phyloP scores from a whole-genome alignment of 768 basidiomycete genomes.

The Saitozyma podzolica region DNA sequence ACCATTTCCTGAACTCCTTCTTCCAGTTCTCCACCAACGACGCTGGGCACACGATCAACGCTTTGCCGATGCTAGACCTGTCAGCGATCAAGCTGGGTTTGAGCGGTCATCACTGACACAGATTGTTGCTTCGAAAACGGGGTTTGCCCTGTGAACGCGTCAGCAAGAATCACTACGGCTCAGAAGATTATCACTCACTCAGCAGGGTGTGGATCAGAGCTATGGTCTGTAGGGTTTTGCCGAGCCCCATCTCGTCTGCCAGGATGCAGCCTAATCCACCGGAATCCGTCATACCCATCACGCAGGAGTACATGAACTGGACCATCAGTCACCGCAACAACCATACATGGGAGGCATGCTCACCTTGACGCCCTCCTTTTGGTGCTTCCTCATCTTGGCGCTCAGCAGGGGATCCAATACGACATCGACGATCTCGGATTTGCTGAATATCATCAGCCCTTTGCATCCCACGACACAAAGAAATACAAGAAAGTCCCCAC shows the following conservation, averaged over 20 bases:
- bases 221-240: slow-evolving; percentile 90
- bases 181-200: slow-evolving; percentile 59
- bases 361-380: slow-evolving; percentile 69
- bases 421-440: slow-evolving; percentile 60
- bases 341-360: slow-evolving; percentile 4
- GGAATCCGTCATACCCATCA: slow-evolving; percentile 88
- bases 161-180: background rate
- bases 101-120: slow-evolving; percentile 19
- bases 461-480: background rate
- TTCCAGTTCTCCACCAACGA: slow-evolving; percentile 93
- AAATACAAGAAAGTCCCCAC: background rate
- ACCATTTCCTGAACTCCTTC: slow-evolving; percentile 94
- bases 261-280: slow-evolving; percentile 90
- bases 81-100: slow-evolving; percentile 3
- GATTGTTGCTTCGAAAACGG: slow-evolving; percentile 29
- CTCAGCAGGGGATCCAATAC: slow-evolving; percentile 86
- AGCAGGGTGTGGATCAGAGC: slow-evolving; percentile 89
- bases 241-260: slow-evolving; percentile 97
- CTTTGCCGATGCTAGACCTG: slow-evolving; percentile 65
- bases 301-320: slow-evolving; percentile 91
- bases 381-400: slow-evolving; percentile 78
- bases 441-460: slow-evolving; percentile 13
- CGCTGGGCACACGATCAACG: slow-evolving; percentile 90
- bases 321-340: slow-evolving; percentile 36
- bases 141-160: slow-evolving; percentile 31